Conservation (phyloP, 257 asterid genomes). For the Capsicum chinense region DNA sequence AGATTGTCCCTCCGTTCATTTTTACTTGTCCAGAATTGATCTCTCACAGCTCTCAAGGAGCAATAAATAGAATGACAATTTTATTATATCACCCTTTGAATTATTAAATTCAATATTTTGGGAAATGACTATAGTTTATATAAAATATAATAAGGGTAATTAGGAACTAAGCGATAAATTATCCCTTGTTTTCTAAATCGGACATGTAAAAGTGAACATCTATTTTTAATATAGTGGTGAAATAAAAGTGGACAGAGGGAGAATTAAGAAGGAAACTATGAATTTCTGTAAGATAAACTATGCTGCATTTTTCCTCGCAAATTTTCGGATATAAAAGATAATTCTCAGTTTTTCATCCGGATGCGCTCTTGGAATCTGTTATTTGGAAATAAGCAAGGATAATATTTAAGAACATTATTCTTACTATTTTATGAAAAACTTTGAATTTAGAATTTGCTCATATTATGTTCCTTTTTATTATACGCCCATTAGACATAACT, state of each 20-base stretch:
- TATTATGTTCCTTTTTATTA: background rate
- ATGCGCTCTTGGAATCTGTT: background rate
- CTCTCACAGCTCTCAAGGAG: background rate
- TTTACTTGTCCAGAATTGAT: background rate
- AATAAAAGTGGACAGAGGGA: background rate
- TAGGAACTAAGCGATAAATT: background rate
- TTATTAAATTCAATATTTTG: background rate
- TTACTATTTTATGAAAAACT: background rate
- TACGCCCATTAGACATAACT: background rate
- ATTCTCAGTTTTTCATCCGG: background rate
- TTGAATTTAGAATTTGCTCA: conserved; percentile 12
- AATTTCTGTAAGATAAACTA: background rate
- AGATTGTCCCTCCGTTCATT: background rate
- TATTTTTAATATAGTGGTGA: background rate
- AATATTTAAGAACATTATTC: background rate
- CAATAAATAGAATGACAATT: background rate
- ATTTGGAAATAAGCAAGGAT: background rate
- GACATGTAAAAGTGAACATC: background rate
- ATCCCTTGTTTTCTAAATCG: background rate
- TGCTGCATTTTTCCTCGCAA: conserved; percentile 8
- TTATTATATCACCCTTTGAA: background rate
- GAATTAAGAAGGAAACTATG: background rate
- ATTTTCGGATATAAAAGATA: conserved; percentile 7
- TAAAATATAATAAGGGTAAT: background rate
- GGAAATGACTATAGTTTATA: background rate